Base-by-base conservation (phyloP, 306 rosid species). In the Vigna hirtella region DNA sequence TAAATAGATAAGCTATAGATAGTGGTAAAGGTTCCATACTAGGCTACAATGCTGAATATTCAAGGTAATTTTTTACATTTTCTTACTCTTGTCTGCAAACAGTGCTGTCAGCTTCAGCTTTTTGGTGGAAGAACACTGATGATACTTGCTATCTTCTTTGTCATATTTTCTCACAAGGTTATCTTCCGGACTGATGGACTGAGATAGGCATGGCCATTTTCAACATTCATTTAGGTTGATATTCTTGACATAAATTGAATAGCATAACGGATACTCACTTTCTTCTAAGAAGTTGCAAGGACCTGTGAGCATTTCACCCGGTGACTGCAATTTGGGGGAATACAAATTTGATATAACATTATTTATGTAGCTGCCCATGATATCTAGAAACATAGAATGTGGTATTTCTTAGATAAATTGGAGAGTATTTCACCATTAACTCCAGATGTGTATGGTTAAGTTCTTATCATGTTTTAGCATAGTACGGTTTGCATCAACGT, bases 1-100 rank as follows among this genome's bases (percentile, higher is more conserved):
- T 32, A 48, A 12, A 34, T 28, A 50, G 42, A 72, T 48, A 66
- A 49, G 59, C 82, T 70, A 80, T 58, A 77, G 51, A 72, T 28
- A 73, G 72, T 43, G 56, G 72, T 67, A 68, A 36, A 48, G 78
- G 34, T 71, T 80, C 79, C 50, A 9, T 42, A 36, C 55, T 76
- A 55, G n/a, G 52, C 73, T 68, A 47, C 38, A 30, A 74, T 24
- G n/a, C 73, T 26, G 52, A 62, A 50, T 26, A 22, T 68, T 59
- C 12, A 40, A 69, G 85, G 78, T 65, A 49, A 77, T 76, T 57
- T 61, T 16, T 48, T 66, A 30, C 18, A 28, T 69, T 36, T 62
- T 64, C 22, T 63, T 47, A 3, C 56, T 70, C 15, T 51, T 59
- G 47, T 81, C 38, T 32, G 58, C 7, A 22, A 6, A 9, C 40